A percentile compares a stretch with the other conserved stretches of the same genome.
phyloP scores from a whole-genome alignment of 2,329 filamentous ascomycete genomes.

The Cryphonectria japonica region DNA sequence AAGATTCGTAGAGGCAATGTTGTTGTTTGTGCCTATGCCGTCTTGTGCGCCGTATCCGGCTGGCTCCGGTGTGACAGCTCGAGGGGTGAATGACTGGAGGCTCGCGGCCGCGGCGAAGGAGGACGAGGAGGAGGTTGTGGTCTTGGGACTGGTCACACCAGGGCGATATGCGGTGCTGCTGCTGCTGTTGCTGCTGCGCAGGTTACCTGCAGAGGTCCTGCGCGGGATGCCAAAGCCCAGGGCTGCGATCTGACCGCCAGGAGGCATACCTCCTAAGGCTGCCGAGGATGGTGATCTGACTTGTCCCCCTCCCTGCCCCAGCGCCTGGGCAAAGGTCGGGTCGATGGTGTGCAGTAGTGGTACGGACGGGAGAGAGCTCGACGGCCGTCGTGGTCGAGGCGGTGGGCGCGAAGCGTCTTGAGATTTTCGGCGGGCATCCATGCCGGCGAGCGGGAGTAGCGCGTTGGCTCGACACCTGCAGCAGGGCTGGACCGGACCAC shows the following conservation, averaged over 20 bases:
- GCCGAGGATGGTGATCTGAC: conserved; percentile 14
- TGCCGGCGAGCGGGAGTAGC: conserved; percentile 26
- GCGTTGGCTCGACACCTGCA: conserved; percentile 6
- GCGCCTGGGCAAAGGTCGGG: conserved; percentile 19
- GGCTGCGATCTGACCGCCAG: conserved; percentile 13
- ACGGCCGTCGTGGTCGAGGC: conserved; percentile 28
- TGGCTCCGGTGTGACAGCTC: conserved; percentile 69
- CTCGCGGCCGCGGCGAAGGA: neutral
- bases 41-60: conserved; percentile 40
- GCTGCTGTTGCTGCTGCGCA: conserved; percentile 24
- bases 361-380: conserved; percentile 28
- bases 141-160: conserved; percentile 26
- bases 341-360: conserved; percentile 28
- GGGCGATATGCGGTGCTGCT: conserved; percentile 35
- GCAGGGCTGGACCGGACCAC: conserved; percentile 27
- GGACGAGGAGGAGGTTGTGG: neutral
- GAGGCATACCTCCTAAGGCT: conserved; percentile 20
- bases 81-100: conserved; percentile 44
- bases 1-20: conserved; percentile 3
- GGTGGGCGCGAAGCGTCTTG: conserved; percentile 29
- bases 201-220: conserved; percentile 36
- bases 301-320: conserved; percentile 15
- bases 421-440: conserved; percentile 30
- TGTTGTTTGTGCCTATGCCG: conserved; percentile 32
- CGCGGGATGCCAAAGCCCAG: conserved; percentile 16